Evolutionary conservation across 495 filamentous ascomycete genomes (phyloP).

Genomic region (Talaromyces wortmannii): DNA sequence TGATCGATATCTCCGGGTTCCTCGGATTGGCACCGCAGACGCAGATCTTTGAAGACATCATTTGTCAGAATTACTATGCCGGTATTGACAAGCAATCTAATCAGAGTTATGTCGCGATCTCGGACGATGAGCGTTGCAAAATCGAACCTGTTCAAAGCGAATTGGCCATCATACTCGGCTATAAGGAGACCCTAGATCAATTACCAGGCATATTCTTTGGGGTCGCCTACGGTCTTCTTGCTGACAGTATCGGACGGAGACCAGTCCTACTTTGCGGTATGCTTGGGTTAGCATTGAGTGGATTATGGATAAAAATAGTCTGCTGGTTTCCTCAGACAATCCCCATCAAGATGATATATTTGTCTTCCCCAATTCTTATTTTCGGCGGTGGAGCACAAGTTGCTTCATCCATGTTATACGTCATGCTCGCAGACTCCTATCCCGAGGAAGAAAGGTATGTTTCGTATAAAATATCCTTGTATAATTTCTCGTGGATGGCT

Average conservation of each 20-base stretch:
- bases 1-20: slow-evolving; percentile 18
- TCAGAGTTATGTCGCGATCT: neutral
- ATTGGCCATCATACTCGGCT: slow-evolving; percentile 29
- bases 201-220: slow-evolving; percentile 29
- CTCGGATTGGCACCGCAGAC: slow-evolving; percentile 23
- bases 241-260: slow-evolving; percentile 36
- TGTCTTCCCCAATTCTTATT: slow-evolving; percentile 14
- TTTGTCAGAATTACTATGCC: slow-evolving; percentile 27
- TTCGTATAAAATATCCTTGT: neutral
- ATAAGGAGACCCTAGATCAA: slow-evolving; percentile 27
- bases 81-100: neutral
- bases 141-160: slow-evolving; percentile 38
- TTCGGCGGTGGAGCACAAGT: slow-evolving; percentile 24
- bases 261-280: slow-evolving; percentile 27
- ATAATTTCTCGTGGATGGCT: neutral
- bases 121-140: slow-evolving; percentile 21
- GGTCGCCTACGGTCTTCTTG: slow-evolving; percentile 22
- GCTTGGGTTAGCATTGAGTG: slow-evolving; percentile 22
- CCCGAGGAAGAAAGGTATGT: slow-evolving; percentile 23
- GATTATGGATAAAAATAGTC: slow-evolving; percentile 24
- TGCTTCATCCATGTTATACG: slow-evolving; percentile 11
- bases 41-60: slow-evolving; percentile 30
- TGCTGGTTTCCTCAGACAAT: slow-evolving; percentile 17
- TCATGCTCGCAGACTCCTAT: slow-evolving; percentile 24
- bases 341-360: slow-evolving; percentile 23